Evolutionary conservation across 2,329 filamentous ascomycete species (phyloP).

Genomic region (Phialophora macrospora): DNA sequence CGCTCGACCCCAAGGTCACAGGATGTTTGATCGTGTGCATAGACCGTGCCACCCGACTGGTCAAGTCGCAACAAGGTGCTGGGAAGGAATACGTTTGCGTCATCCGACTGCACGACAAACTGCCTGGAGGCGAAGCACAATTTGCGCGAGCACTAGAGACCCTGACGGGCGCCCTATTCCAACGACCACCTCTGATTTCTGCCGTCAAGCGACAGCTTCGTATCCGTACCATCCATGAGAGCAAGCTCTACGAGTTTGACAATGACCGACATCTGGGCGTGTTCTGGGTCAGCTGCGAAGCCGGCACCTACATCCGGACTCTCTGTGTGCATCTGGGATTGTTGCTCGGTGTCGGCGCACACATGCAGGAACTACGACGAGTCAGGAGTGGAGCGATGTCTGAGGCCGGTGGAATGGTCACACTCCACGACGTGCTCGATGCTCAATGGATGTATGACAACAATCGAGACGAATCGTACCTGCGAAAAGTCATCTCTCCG

Average conservation of each 20-base stretch:
- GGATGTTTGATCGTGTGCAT: slow-evolving; percentile 94
- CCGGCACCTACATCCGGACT: slow-evolving; percentile 97
- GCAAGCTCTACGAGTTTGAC: slow-evolving; percentile 95
- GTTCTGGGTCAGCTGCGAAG: slow-evolving; percentile 99
- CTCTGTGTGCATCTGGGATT: slow-evolving; percentile 91
- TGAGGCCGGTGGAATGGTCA: slow-evolving; percentile 86
- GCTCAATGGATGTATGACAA: slow-evolving; percentile 97
- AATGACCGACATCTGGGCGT: slow-evolving; percentile 96
- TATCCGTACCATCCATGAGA: slow-evolving; percentile 97
- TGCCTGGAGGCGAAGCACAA: slow-evolving; percentile 89
- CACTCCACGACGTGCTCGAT: slow-evolving; percentile 92
- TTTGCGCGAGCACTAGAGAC: slow-evolving; percentile 94
- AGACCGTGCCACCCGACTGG: slow-evolving; percentile 93
- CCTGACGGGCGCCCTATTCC: slow-evolving; percentile 94
- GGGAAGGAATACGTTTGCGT: slow-evolving; percentile 99
- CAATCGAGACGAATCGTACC: slow-evolving; percentile 88
- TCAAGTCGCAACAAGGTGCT: slow-evolving; percentile 98
- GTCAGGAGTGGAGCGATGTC: slow-evolving; percentile 95
- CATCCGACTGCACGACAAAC: slow-evolving; percentile 91
- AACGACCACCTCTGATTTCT: slow-evolving; percentile 94
- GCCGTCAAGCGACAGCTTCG: slow-evolving; percentile 98
- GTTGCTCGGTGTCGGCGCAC: slow-evolving; percentile 79
- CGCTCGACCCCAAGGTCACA: slow-evolving; percentile 96
- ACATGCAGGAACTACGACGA: slow-evolving; percentile 97
- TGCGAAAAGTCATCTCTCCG: slow-evolving; percentile 87